A percentile compares a stretch with the other conserved stretches of the same genome.
Conservation (phyloP, 1,139 yeast species). For the Saccharomyces hybrid region DNA sequence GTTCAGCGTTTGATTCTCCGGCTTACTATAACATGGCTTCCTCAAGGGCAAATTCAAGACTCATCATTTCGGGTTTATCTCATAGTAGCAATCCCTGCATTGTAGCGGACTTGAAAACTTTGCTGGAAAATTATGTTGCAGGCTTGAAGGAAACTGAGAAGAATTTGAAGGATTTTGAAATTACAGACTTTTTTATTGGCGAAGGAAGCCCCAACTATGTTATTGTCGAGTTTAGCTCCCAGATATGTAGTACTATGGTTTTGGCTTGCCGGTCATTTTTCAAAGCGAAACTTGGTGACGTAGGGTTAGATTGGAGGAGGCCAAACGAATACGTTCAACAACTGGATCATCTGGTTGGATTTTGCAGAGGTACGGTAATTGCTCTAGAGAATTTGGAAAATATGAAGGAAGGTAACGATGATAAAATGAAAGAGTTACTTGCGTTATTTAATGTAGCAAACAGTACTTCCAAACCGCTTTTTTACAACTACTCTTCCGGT, state of each 20-base stretch:
- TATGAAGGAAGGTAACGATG: conserved; percentile 6
- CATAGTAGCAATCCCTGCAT: conserved; percentile 17
- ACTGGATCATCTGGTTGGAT: conserved; percentile 16
- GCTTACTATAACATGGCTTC: background rate
- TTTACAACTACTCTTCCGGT: background rate
- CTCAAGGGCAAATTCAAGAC: conserved; percentile 7
- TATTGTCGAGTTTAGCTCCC: conserved; percentile 18
- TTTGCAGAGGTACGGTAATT: conserved; percentile 19
- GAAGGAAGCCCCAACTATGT: conserved; percentile 1
- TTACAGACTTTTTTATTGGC: background rate
- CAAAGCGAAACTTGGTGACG: conserved; percentile 11
- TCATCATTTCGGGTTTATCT: conserved; percentile 1
- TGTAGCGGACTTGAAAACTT: conserved; percentile 7
- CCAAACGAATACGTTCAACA: conserved; percentile 24
- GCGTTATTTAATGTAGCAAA: background rate
- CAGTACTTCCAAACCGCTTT: background rate
- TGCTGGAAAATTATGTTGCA: conserved; percentile 1
- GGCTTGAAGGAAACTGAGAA: background rate
- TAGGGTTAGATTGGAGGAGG: conserved; percentile 17
- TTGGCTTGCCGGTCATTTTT: conserved; percentile 20
- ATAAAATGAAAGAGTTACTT: conserved; percentile 4
- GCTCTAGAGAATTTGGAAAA: conserved; percentile 6
- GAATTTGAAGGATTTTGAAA: background rate
- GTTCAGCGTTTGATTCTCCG: background rate
- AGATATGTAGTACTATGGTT: conserved; percentile 19